These are phyloP conservation scores for Leccinum subtestaceum DNA, from an alignment of 768 basidiomycete genomes.

Conservation along the genomic window DNA sequence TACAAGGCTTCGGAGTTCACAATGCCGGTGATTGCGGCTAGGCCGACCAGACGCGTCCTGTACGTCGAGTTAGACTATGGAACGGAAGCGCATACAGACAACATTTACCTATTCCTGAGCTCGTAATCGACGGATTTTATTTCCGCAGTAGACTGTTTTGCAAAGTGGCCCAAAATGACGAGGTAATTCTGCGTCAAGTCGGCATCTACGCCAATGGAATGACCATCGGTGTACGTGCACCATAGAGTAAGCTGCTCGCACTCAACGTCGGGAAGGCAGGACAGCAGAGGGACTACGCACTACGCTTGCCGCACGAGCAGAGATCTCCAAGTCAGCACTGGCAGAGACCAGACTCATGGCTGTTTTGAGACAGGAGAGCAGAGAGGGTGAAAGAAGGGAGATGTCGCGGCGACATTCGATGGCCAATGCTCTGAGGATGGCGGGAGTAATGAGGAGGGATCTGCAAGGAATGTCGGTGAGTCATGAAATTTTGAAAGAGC, in stretches of 20 bases:
- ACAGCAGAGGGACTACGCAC: constrained; percentile 43
- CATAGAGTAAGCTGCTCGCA: constrained; percentile 75
- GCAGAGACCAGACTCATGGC: constrained; percentile 50
- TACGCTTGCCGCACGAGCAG: constrained; percentile 74
- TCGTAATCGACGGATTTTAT: constrained; percentile 60
- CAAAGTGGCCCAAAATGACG: constrained; percentile 61
- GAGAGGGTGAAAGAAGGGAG: constrained; percentile 64
- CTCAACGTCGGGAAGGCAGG: neutral
- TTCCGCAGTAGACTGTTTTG: constrained; percentile 52
- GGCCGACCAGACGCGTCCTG: constrained; percentile 82
- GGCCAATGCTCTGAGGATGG: constrained; percentile 77
- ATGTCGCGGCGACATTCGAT: constrained; percentile 87
- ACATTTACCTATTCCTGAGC: constrained; percentile 63
- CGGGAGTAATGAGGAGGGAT: constrained; percentile 76
- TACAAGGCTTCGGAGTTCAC: constrained; percentile 86
- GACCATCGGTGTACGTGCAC: constrained; percentile 89
- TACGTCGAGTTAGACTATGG: neutral
- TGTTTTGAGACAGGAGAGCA: constrained; percentile 62
- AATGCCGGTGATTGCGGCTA: constrained; percentile 78
- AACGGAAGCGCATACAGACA: neutral
- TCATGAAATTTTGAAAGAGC: neutral
- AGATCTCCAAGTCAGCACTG: constrained; percentile 64
- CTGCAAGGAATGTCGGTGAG: constrained; percentile 34
- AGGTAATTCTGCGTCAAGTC: constrained; percentile 69
- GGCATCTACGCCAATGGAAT: constrained; percentile 75